A percentile compares a stretch with the other conserved stretches of the same genome.
Evolutionary conservation across 352 stramenopile species (phyloP).

Genomic region (Albugo laibachii): DNA sequence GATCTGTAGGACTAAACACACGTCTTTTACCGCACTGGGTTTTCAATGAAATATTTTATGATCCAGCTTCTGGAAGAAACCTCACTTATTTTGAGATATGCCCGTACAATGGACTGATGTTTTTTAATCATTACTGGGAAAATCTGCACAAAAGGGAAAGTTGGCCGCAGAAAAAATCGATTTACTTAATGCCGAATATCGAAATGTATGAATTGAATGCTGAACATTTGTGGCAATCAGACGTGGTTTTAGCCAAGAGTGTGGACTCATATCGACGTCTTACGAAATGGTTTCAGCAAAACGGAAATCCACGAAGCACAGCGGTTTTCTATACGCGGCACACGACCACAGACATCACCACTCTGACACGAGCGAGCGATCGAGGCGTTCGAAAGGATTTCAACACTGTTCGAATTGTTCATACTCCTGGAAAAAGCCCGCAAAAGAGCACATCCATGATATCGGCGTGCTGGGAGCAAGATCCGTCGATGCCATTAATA

Average conservation of each 20-base stretch:
- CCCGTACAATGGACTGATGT: conserved; percentile 21
- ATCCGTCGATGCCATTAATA: conserved; percentile 22
- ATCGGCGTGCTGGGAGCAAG: conserved; percentile 31
- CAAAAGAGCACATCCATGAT: conserved; percentile 30
- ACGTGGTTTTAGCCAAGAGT: conserved; percentile 45
- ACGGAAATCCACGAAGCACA: conserved; percentile 28
- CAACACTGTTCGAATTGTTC: conserved; percentile 19
- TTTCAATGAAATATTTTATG: conserved; percentile 13
- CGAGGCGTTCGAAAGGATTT: conserved; percentile 19
- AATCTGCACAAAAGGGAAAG: conserved; percentile 1
- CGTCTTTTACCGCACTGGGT: conserved; percentile 29
- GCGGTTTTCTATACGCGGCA: conserved; percentile 32
- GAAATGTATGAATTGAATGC: conserved; percentile 30
- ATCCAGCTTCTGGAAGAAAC: conserved; percentile 8
- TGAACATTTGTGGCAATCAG: conserved; percentile 21
- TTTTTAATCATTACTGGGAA: conserved; percentile 44
- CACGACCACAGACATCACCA: conserved; percentile 28
- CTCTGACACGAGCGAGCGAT: conserved; percentile 11
- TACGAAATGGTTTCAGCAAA: conserved; percentile 26
- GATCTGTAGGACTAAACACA: conserved; percentile 18
- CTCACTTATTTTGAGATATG: conserved; percentile 38
- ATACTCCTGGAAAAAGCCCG: conserved; percentile 26
- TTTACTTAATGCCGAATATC: conserved; percentile 9
- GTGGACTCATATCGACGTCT: conserved; percentile 18
- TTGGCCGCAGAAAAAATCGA: conserved; percentile 16